Percentiles rank a stretch among this genome's conserved stretches.
Evolutionary conservation across 352 stramenopile genomes (phyloP).

Genomic region (Globisporangium spiculum): DNA sequence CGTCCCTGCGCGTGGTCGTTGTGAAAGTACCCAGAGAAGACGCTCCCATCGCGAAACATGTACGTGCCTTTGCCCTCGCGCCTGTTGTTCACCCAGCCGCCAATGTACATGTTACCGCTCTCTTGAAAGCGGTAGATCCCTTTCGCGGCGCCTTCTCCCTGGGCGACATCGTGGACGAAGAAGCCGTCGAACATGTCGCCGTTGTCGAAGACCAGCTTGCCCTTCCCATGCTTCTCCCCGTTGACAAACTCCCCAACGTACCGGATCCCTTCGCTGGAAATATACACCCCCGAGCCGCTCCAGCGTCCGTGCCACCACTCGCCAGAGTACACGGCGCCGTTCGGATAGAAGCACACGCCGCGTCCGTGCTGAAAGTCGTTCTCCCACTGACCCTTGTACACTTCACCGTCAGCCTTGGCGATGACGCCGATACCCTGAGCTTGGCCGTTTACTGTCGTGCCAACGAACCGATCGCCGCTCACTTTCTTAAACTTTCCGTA

Average conservation of each 20-base stretch:
- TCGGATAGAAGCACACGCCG: slow-evolving; percentile 75
- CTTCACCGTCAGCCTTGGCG: slow-evolving; percentile 74
- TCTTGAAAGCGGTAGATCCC: slow-evolving; percentile 63
- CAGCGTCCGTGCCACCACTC: slow-evolving; percentile 63
- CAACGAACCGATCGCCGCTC: slow-evolving; percentile 67
- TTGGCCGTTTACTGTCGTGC: slow-evolving; percentile 53
- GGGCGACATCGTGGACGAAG: slow-evolving; percentile 47
- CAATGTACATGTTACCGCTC: slow-evolving; percentile 68
- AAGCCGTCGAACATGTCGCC: slow-evolving; percentile 73
- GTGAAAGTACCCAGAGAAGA: slow-evolving; percentile 56
- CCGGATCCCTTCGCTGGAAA: slow-evolving; percentile 64
- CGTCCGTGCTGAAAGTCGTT: slow-evolving; percentile 56
- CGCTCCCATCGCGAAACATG: slow-evolving; percentile 52
- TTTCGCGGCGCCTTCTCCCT: slow-evolving; percentile 50
- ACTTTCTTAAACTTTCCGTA: slow-evolving; percentile 67
- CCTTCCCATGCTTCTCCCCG: slow-evolving; percentile 57
- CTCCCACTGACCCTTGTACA: slow-evolving; percentile 87
- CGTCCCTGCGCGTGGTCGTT: slow-evolving; percentile 68
- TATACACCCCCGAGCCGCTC: slow-evolving; percentile 55
- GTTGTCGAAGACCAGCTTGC: slow-evolving; percentile 72
- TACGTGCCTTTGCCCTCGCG: slow-evolving; percentile 75
- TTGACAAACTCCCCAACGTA: slow-evolving; percentile 65
- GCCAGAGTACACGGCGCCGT: slow-evolving; percentile 72
- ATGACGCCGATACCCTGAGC: slow-evolving; percentile 80
- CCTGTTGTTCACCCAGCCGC: slow-evolving; percentile 59